A percentile compares a stretch with the other conserved stretches of the same genome.
Conservation (phyloP, 192 early-diverging fungal species). For the Coemansia sp. region DNA sequence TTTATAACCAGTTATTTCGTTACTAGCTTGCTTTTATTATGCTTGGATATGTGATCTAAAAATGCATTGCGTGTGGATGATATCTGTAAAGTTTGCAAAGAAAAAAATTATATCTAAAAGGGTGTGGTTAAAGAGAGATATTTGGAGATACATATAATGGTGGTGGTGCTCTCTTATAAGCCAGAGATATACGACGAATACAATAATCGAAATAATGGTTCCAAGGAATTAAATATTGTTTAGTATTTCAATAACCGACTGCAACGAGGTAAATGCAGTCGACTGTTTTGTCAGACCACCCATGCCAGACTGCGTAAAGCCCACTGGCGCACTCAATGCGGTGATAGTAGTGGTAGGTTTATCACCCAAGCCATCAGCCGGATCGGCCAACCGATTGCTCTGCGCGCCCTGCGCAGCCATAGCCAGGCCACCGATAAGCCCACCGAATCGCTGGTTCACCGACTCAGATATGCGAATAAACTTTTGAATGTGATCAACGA, state of each 20-base stretch:
- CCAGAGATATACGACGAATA: no score
- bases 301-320: background rate
- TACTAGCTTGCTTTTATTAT: no score
- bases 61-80: no score
- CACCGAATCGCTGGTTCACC: slow-evolving; percentile 25
- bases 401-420: background rate
- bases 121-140: no score
- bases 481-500: slow-evolving; percentile 24
- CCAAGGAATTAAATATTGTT: background rate
- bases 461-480: slow-evolving; percentile 38
- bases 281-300: slow-evolving; percentile 1
- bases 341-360: background rate
- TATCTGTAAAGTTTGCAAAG: no score
- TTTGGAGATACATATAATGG: no score
- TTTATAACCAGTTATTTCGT: no score
- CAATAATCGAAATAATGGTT: background rate
- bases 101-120: no score
- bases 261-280: slow-evolving; percentile 9
- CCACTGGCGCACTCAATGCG: background rate
- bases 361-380: background rate
- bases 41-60: no score
- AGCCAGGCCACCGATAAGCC: slow-evolving; percentile 21
- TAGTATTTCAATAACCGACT: slow-evolving; percentile 17
- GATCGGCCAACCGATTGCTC: no score
- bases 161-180: no score